Evolutionary conservation across 176 grass and related monocot species (phyloP), one percentile per base, ranked within the genome.

Genomic region (Zea luxurians): DNA sequence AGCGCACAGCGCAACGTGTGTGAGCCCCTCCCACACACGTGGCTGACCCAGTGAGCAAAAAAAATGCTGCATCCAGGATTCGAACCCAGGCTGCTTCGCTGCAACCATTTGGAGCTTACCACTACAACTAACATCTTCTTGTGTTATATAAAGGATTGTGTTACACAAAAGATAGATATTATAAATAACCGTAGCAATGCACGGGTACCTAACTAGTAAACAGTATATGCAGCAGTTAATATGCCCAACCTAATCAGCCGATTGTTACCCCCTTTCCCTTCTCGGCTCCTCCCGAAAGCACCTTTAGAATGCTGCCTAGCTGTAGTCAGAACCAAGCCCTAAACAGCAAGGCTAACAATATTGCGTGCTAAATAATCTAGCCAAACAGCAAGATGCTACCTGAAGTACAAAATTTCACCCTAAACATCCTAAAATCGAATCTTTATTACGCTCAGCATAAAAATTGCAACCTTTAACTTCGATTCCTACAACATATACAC

Each of bases 341-440:
- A 54, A 50, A 67, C 16, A 5, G 76, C 9, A 66, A 75, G 44
- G 71, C 13, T 11, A 13, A 9, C 64, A 21, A 78, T 49, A 68
- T 20, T 13, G 8, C 10, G 4, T 45, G 50, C 59, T 78, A 74
- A 77, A 86, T 21, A 37, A 16, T 70, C 41, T 6, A 66, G 66
- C 64, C 52, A 77, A 60, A 48, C 53, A 34, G 37, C 13, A 48
- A 55, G 27, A 7, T 41, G 73, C 48, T 21, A 67, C 5, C 48
- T 5, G 7, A 21, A 86, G 8, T 53, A 12, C 53, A 66, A 62
- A 64, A 46, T 46, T 68, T 38, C 10, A 43, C 50, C 13, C 6
- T 9, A 48, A 66, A 15, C 46, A 2, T 50, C 70, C 16, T 76
- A 85, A 86, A 83, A 80, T 48, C 10, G 43, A 74, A 15, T 50